Percentiles rank a stretch among this genome's conserved stretches.
Conservation (phyloP, 805 yeast species). For the Metschnikowia cubensis region DNA sequence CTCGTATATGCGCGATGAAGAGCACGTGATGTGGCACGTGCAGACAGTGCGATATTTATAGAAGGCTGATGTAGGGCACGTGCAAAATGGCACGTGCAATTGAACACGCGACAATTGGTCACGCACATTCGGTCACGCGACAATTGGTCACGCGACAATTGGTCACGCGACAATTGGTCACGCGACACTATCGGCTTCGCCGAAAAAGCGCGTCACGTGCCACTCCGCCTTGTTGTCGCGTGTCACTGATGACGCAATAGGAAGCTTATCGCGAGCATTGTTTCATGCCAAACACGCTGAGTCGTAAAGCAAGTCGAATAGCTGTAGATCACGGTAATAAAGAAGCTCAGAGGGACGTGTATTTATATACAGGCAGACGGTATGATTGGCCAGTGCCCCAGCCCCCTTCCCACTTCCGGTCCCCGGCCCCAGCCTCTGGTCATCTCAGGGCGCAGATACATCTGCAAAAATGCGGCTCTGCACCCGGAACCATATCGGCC, state of each 20-base stretch:
- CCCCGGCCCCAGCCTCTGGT: neutral
- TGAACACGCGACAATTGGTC: too few relatives aligned
- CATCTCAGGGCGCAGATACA: neutral
- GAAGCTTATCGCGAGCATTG: neutral
- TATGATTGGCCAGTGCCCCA: neutral
- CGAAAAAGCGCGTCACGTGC: too few relatives aligned
- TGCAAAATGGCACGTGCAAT: too few relatives aligned
- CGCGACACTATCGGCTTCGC: too few relatives aligned
- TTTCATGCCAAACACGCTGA: neutral
- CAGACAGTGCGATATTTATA: too few relatives aligned
- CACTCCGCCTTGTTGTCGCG: neutral
- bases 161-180: too few relatives aligned
- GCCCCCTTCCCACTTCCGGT: neutral
- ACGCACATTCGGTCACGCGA: too few relatives aligned
- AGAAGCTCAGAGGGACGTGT: too few relatives aligned
- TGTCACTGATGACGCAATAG: neutral
- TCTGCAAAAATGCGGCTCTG: slow-evolving; percentile 2
- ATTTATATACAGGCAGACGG: neutral
- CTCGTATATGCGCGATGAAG: too few relatives aligned
- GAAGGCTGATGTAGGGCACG: too few relatives aligned
- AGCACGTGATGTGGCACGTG: too few relatives aligned
- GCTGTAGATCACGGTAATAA: neutral
- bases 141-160: too few relatives aligned
- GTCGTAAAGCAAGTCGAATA: neutral
- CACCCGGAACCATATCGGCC: slow-evolving; percentile 8